Conservation (phyloP, 176 grass and related monocot species). For the Tuctoria greenei region DNA sequence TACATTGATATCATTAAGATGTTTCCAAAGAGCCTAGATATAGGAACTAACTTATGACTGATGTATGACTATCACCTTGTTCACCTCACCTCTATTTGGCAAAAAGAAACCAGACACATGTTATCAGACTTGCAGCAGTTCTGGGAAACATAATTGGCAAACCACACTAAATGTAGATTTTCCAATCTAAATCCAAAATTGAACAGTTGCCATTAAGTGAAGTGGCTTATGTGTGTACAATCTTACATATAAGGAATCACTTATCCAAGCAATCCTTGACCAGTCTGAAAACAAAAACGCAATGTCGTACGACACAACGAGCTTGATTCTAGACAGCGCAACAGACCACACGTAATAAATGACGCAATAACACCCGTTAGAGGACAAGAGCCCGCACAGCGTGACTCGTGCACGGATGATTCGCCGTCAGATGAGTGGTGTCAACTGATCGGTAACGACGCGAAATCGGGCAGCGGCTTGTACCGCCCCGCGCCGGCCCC, state of each 20-base stretch:
- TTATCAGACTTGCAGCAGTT: neutral
- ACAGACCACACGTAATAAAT: neutral
- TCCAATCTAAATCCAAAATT: neutral
- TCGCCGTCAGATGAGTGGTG: conserved; percentile 8
- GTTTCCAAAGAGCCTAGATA: neutral
- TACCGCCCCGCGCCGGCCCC: neutral
- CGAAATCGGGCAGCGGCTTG: neutral
- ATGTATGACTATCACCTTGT: neutral
- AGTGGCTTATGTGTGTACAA: neutral
- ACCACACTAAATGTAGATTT: conserved; percentile 24
- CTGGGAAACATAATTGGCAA: conserved; percentile 6
- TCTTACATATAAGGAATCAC: neutral
- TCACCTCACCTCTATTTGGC: neutral
- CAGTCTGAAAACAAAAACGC: conserved; percentile 7
- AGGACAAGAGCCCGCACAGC: neutral
- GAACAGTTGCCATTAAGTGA: neutral
- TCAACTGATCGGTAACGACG: conserved; percentile 37
- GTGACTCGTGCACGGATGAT: conserved; percentile 23
- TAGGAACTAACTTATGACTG: neutral
- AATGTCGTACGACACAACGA: conserved; percentile 7
- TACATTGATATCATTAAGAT: neutral
- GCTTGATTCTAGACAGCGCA: conserved; percentile 13
- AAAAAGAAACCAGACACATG: neutral
- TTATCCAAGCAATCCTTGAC: neutral
- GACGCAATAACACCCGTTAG: conserved; percentile 21